Evolutionary conservation across 768 basidiomycete genomes (phyloP).

Genomic region (Xerocomellus dryophilus): DNA sequence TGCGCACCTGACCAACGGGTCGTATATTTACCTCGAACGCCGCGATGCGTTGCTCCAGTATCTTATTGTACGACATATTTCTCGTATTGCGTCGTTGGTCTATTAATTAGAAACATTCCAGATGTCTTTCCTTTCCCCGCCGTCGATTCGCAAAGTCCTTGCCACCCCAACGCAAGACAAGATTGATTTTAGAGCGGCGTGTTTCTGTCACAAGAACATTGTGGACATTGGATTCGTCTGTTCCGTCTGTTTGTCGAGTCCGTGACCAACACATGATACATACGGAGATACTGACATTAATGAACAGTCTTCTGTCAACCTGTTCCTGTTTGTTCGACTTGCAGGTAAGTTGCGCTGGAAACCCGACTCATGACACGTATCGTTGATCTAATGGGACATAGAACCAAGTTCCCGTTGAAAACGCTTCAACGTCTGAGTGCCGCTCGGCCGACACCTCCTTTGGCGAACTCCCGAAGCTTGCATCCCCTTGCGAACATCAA

Average conservation of each 20-base stretch:
- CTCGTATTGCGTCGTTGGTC: neutral
- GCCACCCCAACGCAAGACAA: constrained; percentile 90
- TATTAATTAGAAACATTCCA: constrained; percentile 31
- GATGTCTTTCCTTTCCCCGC: constrained; percentile 81
- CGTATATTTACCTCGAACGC: constrained; percentile 81
- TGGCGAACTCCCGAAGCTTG: constrained; percentile 27
- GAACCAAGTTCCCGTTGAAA: constrained; percentile 94
- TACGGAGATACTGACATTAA: constrained; percentile 8
- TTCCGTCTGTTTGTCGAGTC: constrained; percentile 97
- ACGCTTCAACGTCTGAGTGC: constrained; percentile 80
- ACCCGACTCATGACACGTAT: neutral
- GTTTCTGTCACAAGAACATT: constrained; percentile 97
- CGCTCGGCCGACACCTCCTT: constrained; percentile 43
- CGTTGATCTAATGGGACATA: constrained; percentile 30
- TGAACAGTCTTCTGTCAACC: constrained; percentile 87
- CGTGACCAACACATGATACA: constrained; percentile 28
- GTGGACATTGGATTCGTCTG: constrained; percentile 97
- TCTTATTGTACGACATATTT: constrained; percentile 55
- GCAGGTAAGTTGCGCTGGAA: constrained; percentile 58
- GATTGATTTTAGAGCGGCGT: constrained; percentile 95
- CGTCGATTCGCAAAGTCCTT: constrained; percentile 69
- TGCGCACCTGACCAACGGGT: constrained; percentile 90
- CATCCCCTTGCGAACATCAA: constrained; percentile 35
- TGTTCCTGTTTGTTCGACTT: constrained; percentile 90
- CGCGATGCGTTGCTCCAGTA: constrained; percentile 90